A percentile compares a stretch with the other conserved stretches of the same genome.
phyloP scores from a whole-genome alignment of 2,329 filamentous ascomycete species.

The Microdochium paspali region DNA sequence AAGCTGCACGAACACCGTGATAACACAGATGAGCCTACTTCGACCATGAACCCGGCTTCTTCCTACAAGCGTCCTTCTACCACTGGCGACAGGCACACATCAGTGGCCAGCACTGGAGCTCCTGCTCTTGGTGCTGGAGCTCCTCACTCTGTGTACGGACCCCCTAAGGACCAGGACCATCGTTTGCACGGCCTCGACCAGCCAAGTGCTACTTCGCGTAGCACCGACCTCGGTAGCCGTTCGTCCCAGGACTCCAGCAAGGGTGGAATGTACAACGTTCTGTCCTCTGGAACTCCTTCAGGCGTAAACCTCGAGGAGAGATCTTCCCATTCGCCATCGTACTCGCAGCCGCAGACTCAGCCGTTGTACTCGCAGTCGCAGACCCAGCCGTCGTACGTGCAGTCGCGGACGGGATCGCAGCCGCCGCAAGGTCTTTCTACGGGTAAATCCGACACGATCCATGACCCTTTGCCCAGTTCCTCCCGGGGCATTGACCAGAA shows the following conservation, averaged over 20 bases:
- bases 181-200: constrained; percentile 7
- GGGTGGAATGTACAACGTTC: constrained; percentile 9
- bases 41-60: neutral
- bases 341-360: neutral
- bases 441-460: neutral
- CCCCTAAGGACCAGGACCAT: constrained; percentile 14
- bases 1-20: neutral
- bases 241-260: constrained; percentile 1
- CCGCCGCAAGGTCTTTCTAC: too few relatives aligned
- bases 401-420: too few relatives aligned
- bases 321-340: neutral
- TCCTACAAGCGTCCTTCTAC: neutral
- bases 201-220: neutral
- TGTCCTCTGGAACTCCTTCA: constrained; percentile 13
- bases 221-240: neutral
- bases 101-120: neutral
- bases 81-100: neutral
- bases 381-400: too few relatives aligned
- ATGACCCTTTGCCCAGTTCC: neutral
- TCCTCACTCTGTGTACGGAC: neutral
- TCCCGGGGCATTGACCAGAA: neutral
- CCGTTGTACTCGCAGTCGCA: too few relatives aligned
- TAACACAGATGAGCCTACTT: neutral
- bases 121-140: neutral
- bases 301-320: constrained; percentile 5